Evolutionary conservation across 129 eudicot species (phyloP), one percentile per base, ranked within the genome.

Genomic region (Flaveria trinervia): DNA sequence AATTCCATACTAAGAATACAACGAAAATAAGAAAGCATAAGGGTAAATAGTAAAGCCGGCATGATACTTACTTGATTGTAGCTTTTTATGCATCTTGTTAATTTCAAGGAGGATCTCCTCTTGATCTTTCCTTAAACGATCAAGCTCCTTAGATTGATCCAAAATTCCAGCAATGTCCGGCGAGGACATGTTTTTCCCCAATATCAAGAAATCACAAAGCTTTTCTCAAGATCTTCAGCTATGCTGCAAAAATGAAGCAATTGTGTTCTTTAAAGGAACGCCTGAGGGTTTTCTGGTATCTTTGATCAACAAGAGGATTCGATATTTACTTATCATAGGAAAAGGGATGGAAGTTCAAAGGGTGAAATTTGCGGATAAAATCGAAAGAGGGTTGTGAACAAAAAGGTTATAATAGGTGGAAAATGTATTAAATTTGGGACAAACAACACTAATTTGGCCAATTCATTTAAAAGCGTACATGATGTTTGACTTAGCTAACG

Each of bases 41-140:
- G 1, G 68, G 68, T 51, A 11, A 22, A 41, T 36, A 67, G 65
- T 28, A 54, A 77, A 56, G 9, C 13, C 56, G 70, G 33, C 33
- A 59, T 4, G 22, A 60, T 48, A 72, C 92, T 83, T 49, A 90
- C 98, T 81, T 65, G 90, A 65, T 70, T 84, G 93, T 13, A 94
- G 92, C 87, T 87, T 91, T 84, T 86, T 89, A 78, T 94, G 97
- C 82, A 94, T 33, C 83, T 91, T 94, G 48, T 91, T 87, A 84
- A 94, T 94, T 72, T 94, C 97, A 20, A 57, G n/a, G 20, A 94
- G 79, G 43, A 91, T 81, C 10, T 81, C 93, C 22, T 91, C 97
- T 73, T 87, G 96, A 39, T 91, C 98, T 61, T 91, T 89, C 92
- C 96, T 84, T 65, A 93, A 43, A 65, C 98, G 96, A 81, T 93